A percentile compares a stretch with the other conserved stretches of the same genome.
Evolutionary conservation across 805 yeast genomes (phyloP).

Genomic region (Candida silvicultrix): DNA sequence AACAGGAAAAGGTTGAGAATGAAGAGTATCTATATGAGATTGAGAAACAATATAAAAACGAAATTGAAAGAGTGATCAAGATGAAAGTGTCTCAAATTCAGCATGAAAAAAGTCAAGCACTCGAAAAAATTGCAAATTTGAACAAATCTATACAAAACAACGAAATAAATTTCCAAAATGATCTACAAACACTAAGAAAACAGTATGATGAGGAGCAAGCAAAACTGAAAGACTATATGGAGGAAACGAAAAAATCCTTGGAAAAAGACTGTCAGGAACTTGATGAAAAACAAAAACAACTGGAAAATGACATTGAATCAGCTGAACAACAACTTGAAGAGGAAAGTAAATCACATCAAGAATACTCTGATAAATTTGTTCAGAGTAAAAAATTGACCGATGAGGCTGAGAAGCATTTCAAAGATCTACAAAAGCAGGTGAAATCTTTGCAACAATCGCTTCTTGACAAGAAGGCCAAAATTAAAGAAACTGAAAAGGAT

Average conservation of each 20-base stretch:
- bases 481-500: background rate
- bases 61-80: constrained; percentile 33
- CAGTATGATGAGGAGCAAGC: constrained; percentile 19
- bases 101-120: constrained; percentile 21
- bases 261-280: constrained; percentile 4
- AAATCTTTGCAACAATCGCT: background rate
- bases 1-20: constrained; percentile 27
- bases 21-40: constrained; percentile 31
- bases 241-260: constrained; percentile 7
- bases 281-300: background rate
- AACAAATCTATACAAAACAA: constrained; percentile 19
- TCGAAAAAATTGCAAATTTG: constrained; percentile 25
- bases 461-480: background rate
- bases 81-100: constrained; percentile 28
- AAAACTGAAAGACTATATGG: constrained; percentile 21
- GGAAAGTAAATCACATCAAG: constrained; percentile 13
- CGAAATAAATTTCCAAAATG: constrained; percentile 10
- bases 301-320: background rate
- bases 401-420: constrained; percentile 4
- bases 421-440: background rate
- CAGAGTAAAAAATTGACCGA: constrained; percentile 12
- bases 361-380: constrained; percentile 11
- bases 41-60: constrained; percentile 25
- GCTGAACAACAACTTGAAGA: background rate
- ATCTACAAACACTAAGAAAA: constrained; percentile 15